These are phyloP conservation scores for Leccinum disarticulatum DNA, from an alignment of 768 basidiomycete genomes.

Conservation along the genomic window DNA sequence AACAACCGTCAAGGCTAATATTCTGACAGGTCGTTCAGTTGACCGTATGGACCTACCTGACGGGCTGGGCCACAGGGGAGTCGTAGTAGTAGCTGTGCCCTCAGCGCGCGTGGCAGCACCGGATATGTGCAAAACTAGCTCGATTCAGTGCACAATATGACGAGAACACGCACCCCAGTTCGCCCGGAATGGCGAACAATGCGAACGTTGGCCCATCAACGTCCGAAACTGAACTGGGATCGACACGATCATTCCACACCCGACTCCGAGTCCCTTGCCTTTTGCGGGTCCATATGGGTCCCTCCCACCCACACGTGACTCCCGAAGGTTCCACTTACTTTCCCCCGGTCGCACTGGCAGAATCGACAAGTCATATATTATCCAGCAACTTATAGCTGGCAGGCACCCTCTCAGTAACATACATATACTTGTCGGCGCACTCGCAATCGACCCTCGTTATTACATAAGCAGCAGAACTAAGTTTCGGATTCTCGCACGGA, in stretches of 20 bases:
- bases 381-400: not conserved
- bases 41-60: not conserved
- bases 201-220: constrained; percentile 2
- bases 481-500: constrained; percentile 23
- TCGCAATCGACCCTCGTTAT: constrained; percentile 2
- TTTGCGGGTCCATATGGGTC: constrained; percentile 45
- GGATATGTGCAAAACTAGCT: constrained; percentile 11
- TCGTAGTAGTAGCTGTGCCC: constrained; percentile 1
- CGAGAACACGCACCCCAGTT: constrained; percentile 20
- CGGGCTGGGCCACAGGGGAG: not conserved
- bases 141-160: constrained; percentile 28
- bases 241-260: constrained; percentile 5
- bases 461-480: constrained; percentile 22
- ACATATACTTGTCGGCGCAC: not conserved
- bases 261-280: constrained; percentile 19
- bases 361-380: not conserved
- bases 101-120: not conserved
- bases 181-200: constrained; percentile 32
- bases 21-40: constrained; percentile 20
- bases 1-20: constrained; percentile 17
- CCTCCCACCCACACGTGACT: constrained; percentile 34
- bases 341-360: not conserved
- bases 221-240: constrained; percentile 1
- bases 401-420: not conserved
- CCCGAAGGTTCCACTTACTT: not conserved